These are phyloP conservation scores for Fusarium brevicatenulatum DNA, from an alignment of 2,329 filamentous ascomycete genomes.

Conservation along the genomic window DNA sequence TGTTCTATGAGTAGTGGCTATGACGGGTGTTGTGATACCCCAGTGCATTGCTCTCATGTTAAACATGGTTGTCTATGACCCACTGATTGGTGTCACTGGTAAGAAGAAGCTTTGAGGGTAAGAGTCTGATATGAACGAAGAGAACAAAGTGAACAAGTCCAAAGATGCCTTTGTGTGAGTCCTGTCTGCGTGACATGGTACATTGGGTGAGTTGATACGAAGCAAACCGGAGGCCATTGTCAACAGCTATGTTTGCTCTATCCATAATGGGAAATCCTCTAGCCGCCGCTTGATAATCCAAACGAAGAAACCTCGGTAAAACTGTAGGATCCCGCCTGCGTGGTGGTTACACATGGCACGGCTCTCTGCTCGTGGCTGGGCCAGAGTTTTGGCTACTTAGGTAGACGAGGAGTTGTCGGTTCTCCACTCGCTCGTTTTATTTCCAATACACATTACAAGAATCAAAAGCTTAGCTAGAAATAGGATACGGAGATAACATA, in stretches of 20 bases:
- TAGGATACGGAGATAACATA: no score
- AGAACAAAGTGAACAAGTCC: neutral
- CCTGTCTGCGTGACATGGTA: neutral
- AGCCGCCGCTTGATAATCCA: neutral
- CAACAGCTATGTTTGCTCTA: neutral
- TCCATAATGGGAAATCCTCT: neutral
- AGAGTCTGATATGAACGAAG: neutral
- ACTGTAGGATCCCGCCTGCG: slow-evolving; percentile 36
- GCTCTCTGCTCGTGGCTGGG: slow-evolving; percentile 27
- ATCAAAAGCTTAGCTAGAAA: no score
- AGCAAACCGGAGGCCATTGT: neutral
- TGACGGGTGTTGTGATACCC: slow-evolving; percentile 54
- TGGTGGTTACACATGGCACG: slow-evolving; percentile 37
- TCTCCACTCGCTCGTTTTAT: neutral
- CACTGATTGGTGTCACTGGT: slow-evolving; percentile 19
- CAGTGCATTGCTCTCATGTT: slow-evolving; percentile 18
- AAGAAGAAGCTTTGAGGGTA: slow-evolving; percentile 4
- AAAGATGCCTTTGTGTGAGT: neutral
- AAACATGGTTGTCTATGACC: slow-evolving; percentile 33
- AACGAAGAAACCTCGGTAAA: slow-evolving; percentile 30
- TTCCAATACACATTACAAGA: neutral
- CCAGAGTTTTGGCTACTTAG: slow-evolving; percentile 2
- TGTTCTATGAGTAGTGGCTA: slow-evolving; percentile 42
- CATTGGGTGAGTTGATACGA: neutral
- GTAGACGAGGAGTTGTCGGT: neutral